Evolutionary conservation across 228 moss, liverwort and hornwort species (phyloP).

Genomic region (Sphagnum magellanicum): DNA sequence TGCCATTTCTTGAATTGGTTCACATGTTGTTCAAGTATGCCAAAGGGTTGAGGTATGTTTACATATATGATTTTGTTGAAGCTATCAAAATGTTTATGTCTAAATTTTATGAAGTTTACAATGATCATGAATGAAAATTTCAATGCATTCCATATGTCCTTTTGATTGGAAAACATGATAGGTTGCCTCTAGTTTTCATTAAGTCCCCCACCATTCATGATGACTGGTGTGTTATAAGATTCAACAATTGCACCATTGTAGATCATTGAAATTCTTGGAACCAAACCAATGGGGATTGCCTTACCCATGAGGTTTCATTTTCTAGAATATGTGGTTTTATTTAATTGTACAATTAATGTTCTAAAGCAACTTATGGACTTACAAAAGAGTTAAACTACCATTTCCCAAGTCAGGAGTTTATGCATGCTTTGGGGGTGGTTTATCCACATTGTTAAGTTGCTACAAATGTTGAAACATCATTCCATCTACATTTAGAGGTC

Average conservation of each 20-base stretch:
- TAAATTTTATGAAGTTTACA: not conserved
- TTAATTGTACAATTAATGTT: not conserved
- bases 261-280: not conserved
- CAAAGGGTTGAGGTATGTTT: not conserved
- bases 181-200: not conserved
- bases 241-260: not conserved
- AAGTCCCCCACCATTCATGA: not conserved
- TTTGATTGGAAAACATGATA: not conserved
- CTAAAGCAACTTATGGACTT: not conserved
- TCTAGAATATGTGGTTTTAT: not conserved
- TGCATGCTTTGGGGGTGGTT: not conserved
- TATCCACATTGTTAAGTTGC: not conserved
- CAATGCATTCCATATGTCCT: not conserved
- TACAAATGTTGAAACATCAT: no score
- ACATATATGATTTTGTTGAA: not conserved
- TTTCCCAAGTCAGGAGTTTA: not conserved
- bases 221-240: not conserved
- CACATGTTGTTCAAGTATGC: not conserved
- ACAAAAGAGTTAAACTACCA: not conserved
- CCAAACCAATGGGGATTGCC: no score
- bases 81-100: not conserved
- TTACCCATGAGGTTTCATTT: no score
- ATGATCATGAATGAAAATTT: not conserved
- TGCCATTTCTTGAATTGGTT: not conserved
- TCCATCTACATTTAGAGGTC: not conserved